Evolutionary conservation across 441 rosid species (phyloP).

Genomic region (Breynia disticha): DNA sequence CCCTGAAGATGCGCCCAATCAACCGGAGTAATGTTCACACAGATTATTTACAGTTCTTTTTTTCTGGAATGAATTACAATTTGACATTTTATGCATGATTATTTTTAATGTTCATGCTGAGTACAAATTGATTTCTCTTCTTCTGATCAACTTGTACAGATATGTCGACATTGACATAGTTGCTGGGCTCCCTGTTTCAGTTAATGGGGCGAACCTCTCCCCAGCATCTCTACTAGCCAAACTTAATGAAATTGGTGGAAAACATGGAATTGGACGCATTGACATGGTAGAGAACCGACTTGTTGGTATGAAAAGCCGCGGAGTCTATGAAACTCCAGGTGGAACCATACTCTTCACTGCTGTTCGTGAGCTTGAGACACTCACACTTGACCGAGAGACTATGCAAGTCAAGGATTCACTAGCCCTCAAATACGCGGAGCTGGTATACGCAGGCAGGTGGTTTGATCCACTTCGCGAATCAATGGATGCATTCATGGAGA

Average conservation of each 20-base stretch:
- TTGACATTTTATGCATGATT: too few relatives aligned
- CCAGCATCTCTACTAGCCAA: constrained; percentile 72
- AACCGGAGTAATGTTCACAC: not conserved
- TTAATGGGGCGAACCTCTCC: constrained; percentile 60
- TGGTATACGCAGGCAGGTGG: constrained; percentile 95
- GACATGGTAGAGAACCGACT: constrained; percentile 94
- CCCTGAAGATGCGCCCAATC: constrained; percentile 78
- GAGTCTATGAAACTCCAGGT: constrained; percentile 95
- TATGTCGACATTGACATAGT: constrained; percentile 61
- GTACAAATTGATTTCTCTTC: not conserved
- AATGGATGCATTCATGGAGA: constrained; percentile 83
- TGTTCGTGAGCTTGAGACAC: constrained; percentile 64
- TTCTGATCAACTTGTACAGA: constrained; percentile 29
- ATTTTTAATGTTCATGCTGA: not conserved
- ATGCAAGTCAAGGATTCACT: constrained; percentile 71
- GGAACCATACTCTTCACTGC: constrained; percentile 79
- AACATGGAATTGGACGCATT: constrained; percentile 73
- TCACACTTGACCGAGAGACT: constrained; percentile 76
- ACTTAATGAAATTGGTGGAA: constrained; percentile 75
- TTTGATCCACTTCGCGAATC: constrained; percentile 79
- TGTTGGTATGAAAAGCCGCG: constrained; percentile 98
- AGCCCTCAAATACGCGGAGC: constrained; percentile 80
- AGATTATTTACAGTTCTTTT: too few relatives aligned
- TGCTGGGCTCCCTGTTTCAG: constrained; percentile 68
- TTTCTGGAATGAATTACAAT: too few relatives aligned